Base-by-base conservation (phyloP, 352 stramenopile genomes). In the Phytophthora pini region DNA sequence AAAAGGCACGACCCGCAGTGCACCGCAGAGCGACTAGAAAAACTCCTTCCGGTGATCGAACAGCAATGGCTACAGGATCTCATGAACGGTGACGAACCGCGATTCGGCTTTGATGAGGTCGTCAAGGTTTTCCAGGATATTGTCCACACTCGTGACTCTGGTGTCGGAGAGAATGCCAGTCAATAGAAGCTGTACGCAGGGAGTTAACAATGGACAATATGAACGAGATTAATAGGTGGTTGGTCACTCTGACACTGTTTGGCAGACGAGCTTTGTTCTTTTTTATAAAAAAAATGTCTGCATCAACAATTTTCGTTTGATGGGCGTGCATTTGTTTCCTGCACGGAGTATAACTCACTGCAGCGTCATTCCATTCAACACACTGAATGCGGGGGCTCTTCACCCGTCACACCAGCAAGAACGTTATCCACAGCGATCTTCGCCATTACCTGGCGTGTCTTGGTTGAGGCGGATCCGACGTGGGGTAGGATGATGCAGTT, bases 381-480 rank as follows among this genome's bases (percentile, higher is more conserved):
- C 24, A 89, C 82, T 1, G 59, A 41, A 40, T 90, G 81, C 0
- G 61, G 66, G 11, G 88, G 68, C 6, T 69, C 56, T 4, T 82
- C 55, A 8, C 63, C 78, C 26, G 61, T 45, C 0, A 92, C 69
- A 1, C 81, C 83, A 1, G 79, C 79, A 0, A 86, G 34, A 17
- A 90, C 50, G 50, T 92, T 92, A 29, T 80, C 51, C 10, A 88
- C 66, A 0, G 83, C 83, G 40, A 92, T 87, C 47, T 92, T 67
- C 5, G 81, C 81, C 83, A 92, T 90, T 2, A 80, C 72, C n/a
- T 87, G 74, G 5, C 83, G 81, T 4, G 84, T 96, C 43, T 74
- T 83, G 15, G 79, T 81, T 43, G 72, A 84, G 32, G 65, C 71
- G 7, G 74, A 80, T 13, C 68, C 74, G 17, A 82, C 77, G 43